Evolutionary conservation across 805 yeast genomes (phyloP).

Genomic region (Blastobotrys muscicola): DNA sequence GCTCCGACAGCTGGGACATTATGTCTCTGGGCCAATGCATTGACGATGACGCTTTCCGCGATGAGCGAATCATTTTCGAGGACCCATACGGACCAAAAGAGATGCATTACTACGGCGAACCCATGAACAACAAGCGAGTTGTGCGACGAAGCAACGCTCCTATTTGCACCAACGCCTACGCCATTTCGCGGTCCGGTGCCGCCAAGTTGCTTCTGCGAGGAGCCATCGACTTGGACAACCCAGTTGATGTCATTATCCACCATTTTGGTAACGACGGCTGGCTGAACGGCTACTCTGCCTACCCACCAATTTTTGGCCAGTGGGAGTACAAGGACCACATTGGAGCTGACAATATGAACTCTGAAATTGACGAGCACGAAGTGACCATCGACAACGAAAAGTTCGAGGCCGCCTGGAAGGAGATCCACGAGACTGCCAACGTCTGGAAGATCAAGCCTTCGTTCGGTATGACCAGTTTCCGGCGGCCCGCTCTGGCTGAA

Average conservation of each 20-base stretch:
- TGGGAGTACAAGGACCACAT: conserved; percentile 9
- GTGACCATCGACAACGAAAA: not conserved
- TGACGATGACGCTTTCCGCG: not conserved
- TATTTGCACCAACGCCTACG: conserved; percentile 11
- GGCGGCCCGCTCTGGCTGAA: too few relatives aligned
- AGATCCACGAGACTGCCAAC: conserved; percentile 6
- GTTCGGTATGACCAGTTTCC: too few relatives aligned
- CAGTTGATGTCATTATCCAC: conserved; percentile 8
- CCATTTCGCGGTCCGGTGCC: conserved; percentile 9
- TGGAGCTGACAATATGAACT: conserved; percentile 5
- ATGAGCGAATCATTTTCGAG: not conserved
- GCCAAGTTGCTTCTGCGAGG: conserved; percentile 7
- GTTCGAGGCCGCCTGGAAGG: conserved; percentile 5
- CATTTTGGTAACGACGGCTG: conserved; percentile 3
- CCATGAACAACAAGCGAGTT: conserved; percentile 6
- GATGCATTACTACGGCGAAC: conserved; percentile 1
- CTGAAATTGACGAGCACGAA: conserved; percentile 6
- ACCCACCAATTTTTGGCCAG: conserved; percentile 8
- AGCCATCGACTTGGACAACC: conserved; percentile 6
- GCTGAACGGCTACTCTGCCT: conserved; percentile 7
- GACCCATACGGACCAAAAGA: conserved; percentile 9
- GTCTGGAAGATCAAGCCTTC: conserved; percentile 6
- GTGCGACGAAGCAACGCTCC: conserved; percentile 7
- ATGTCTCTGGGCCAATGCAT: conserved; percentile 9
- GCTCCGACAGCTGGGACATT: conserved; percentile 10